Evolutionary conservation across 306 rosid species (phyloP), one percentile per base, ranked within the genome.

Genomic region (Prosopis cineraria): DNA sequence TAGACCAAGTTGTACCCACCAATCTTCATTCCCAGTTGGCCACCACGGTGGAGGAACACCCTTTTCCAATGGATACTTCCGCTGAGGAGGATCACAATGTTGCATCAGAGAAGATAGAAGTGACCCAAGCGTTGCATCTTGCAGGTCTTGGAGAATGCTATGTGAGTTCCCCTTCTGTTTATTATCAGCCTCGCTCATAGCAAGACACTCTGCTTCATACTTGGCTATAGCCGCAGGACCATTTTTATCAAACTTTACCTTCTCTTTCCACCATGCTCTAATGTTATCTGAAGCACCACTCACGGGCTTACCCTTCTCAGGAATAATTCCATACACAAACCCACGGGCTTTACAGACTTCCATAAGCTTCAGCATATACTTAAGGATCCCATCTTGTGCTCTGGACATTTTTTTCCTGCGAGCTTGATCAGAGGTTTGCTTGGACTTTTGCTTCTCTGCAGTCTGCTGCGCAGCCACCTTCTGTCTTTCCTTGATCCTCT

Each of bases 71-170:
- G 64, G 64, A 56, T 56, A 56, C 64, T 56, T 56, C 64, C 64
- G 31, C 64, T 56, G 64, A 56, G 64, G 64, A 56, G 64, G 64
- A 56, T 56, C 64, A 25, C 64, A 56, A 25, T 56, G 64, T 56
- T 56, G 64, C 64, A 56, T 56, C 17, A 56, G 34, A 1, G 64
- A 12, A 56, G 64, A 56, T 11, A 56, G 19, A 56, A 56, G 64
- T 11, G 64, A 56, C 16, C 64, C 64, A 56, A 56, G 64, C 33
- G 64, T 56, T 25, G 64, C 64, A 56, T 56, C 64, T 56, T 56
- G 64, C 64, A 56, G 64, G 33, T 56, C 64, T 17, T 56, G 64
- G 34, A 56, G 64, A 56, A 56, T 27, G 19, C 64, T 56, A 56
- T 56, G 34, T 10, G 64, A 25, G 64, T 11, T 56, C 7, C 64